A percentile compares a stretch with the other conserved stretches of the same genome.
These are phyloP conservation scores for Caulochytrium protostelioides DNA, from an alignment of 371 early-diverging fungal genomes.

Conservation along the genomic window DNA sequence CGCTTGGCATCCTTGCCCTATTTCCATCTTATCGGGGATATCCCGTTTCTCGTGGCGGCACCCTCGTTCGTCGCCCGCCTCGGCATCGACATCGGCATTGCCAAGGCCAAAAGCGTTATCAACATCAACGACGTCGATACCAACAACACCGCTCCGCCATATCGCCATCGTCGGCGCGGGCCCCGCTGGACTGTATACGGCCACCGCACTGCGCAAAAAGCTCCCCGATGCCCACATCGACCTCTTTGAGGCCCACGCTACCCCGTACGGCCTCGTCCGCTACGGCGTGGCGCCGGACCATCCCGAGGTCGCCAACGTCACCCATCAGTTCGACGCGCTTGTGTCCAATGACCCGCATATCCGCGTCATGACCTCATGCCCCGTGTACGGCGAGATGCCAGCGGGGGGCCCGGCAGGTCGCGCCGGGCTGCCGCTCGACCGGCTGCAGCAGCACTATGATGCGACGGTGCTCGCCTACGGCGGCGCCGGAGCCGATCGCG, in stretches of 20 bases:
- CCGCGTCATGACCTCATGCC: too few relatives aligned
- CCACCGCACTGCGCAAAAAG: conserved; percentile 47
- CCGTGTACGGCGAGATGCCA: neutral
- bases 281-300: conserved; percentile 98
- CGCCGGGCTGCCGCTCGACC: conserved; percentile 24
- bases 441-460: conserved; percentile 43
- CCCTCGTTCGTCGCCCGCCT: too few relatives aligned
- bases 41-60: too few relatives aligned
- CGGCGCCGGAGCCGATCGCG: conserved; percentile 40
- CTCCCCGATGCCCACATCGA: conserved; percentile 38
- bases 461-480: conserved; percentile 74
- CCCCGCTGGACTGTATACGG: conserved; percentile 85
- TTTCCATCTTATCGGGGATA: too few relatives aligned
- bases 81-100: too few relatives aligned
- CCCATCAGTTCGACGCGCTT: conserved; percentile 61
- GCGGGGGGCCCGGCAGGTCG: conserved; percentile 16
- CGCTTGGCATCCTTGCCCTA: too few relatives aligned
- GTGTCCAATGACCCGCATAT: conserved; percentile 39
- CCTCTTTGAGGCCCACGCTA: conserved; percentile 61
- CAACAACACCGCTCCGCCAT: too few relatives aligned
- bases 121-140: too few relatives aligned
- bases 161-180: too few relatives aligned
- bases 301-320: conserved; percentile 76
- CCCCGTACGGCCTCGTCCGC: conserved; percentile 80
- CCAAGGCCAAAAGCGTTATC: too few relatives aligned